phyloP scores from a whole-genome alignment of 305 asterid species.

The Rubia peregrina region DNA sequence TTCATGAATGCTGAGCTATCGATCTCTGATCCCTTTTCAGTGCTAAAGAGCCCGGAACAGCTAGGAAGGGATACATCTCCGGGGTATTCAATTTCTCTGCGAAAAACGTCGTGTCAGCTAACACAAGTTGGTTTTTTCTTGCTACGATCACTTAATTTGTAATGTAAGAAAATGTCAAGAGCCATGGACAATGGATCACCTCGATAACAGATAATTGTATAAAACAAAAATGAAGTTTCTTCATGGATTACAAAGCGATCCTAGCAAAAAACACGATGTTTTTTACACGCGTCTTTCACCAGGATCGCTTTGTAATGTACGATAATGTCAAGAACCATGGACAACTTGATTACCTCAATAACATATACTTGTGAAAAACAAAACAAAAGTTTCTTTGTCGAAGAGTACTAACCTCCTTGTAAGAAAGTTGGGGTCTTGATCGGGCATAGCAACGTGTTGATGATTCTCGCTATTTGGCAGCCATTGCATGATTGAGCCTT shows the following conservation, averaged over 20 bases:
- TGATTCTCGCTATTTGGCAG: constrained; percentile 35
- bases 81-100: constrained; percentile 47
- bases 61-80: constrained; percentile 40
- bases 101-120: neutral
- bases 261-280: too few species aligned
- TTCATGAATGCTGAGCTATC: constrained; percentile 37
- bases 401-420: constrained; percentile 37
- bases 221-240: too few species aligned
- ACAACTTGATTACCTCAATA: neutral
- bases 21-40: constrained; percentile 32
- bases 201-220: too few species aligned
- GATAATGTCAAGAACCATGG: neutral
- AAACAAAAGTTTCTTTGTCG: neutral
- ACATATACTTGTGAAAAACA: neutral
- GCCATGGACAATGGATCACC: too few species aligned
- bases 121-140: neutral
- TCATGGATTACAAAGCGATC: too few species aligned
- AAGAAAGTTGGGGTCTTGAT: constrained; percentile 36
- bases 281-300: too few species aligned
- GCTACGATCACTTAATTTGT: neutral
- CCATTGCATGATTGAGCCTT: constrained; percentile 41
- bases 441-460: constrained; percentile 37
- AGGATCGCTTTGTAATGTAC: neutral
- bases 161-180: too few species aligned
- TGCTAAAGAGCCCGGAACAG: constrained; percentile 37